A percentile compares a stretch with the other conserved stretches of the same genome.
These are phyloP conservation scores for Ganoderma sp. DNA, from an alignment of 1,284 basidiomycete genomes.

Conservation along the genomic window DNA sequence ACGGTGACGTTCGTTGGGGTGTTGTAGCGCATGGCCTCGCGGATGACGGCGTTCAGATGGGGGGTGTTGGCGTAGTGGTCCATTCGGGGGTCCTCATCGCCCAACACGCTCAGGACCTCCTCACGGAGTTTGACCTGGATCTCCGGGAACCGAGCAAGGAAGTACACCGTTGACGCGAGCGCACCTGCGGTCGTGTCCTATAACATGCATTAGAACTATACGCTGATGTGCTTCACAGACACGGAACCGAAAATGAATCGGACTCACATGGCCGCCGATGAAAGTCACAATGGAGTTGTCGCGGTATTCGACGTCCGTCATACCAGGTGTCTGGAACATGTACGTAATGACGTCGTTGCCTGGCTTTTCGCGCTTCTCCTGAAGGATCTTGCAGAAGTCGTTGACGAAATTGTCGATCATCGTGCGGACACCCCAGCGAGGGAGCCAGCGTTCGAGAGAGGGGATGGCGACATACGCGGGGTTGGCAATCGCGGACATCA, in stretches of 20 bases:
- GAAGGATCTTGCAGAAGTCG: conserved; percentile 34
- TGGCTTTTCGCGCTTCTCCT: conserved; percentile 38
- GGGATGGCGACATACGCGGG: conserved; percentile 42
- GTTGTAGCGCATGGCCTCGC: conserved; percentile 44
- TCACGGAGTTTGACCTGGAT: conserved; percentile 38
- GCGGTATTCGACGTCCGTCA: conserved; percentile 39
- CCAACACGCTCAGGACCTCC: conserved; percentile 35
- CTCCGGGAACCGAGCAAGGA: conserved; percentile 40
- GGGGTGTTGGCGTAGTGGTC: conserved; percentile 36
- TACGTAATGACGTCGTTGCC: conserved; percentile 43
- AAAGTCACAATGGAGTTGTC: conserved; percentile 45
- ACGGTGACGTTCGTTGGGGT: conserved; percentile 40
- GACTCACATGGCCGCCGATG: conserved; percentile 43
- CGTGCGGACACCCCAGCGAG: conserved; percentile 34
- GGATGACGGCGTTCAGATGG: conserved; percentile 41
- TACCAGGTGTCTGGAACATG: conserved; percentile 41
- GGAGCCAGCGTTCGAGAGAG: conserved; percentile 39
- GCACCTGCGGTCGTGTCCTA: conserved; percentile 45
- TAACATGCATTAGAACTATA: not conserved
- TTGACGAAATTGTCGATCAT: conserved; percentile 37
- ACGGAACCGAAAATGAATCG: not conserved
- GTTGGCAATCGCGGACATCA: conserved; percentile 42
- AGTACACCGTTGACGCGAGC: conserved; percentile 41
- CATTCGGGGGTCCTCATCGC: conserved; percentile 36
- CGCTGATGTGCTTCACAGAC: not conserved